A percentile compares a stretch with the other conserved stretches of the same genome.
phyloP scores from a whole-genome alignment of 768 basidiomycete genomes.

The Sarcodon sp. region DNA sequence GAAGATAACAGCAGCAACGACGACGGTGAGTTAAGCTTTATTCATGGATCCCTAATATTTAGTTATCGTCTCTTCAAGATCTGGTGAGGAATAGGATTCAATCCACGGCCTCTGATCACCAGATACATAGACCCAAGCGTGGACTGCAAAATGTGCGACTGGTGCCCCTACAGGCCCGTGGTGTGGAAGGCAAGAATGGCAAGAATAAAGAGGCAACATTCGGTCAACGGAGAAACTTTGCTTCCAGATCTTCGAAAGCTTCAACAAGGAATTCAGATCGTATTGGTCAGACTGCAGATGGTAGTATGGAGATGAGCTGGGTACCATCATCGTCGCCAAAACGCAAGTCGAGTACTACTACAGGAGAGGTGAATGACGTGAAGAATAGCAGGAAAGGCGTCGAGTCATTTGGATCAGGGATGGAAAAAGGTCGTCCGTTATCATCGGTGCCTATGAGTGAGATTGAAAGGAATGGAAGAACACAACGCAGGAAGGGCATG shows the following conservation, averaged over 20 bases:
- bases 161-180: conserved; percentile 38
- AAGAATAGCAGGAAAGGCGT: conserved; percentile 36
- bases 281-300: conserved; percentile 28
- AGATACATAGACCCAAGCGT: neutral
- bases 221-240: conserved; percentile 44
- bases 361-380: conserved; percentile 19
- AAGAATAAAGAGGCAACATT: conserved; percentile 47
- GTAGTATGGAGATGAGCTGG: conserved; percentile 79
- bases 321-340: conserved; percentile 34
- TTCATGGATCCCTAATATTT: neutral
- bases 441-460: conserved; percentile 34
- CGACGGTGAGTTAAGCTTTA: conserved; percentile 15
- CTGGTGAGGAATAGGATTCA: neutral
- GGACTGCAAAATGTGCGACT: conserved; percentile 38
- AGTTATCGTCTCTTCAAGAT: neutral
- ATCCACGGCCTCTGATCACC: neutral
- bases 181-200: conserved; percentile 11
- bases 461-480: conserved; percentile 67
- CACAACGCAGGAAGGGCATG: conserved; percentile 60
- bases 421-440: conserved; percentile 48
- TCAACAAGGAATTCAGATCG: conserved; percentile 1
- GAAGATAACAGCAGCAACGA: conserved; percentile 32
- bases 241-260: conserved; percentile 8
- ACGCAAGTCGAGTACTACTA: neutral
- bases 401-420: conserved; percentile 75